Conservation (phyloP, 2,329 filamentous ascomycete genomes). For the Colletotrichum tamarilloi region DNA sequence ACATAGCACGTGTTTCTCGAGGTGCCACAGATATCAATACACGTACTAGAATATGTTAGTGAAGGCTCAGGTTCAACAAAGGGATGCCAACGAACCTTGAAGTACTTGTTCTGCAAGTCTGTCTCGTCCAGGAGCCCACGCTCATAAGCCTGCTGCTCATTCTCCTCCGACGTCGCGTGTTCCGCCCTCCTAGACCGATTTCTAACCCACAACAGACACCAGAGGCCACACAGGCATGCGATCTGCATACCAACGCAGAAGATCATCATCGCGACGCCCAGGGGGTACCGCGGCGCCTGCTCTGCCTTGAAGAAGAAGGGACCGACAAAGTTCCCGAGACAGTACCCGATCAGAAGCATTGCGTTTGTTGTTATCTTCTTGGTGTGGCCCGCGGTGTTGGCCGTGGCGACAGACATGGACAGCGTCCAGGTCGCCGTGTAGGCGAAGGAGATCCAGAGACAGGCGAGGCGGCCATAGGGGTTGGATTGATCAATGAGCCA, state of each 20-base stretch:
- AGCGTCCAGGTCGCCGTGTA: slow-evolving; percentile 40
- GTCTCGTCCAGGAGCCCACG: slow-evolving; percentile 18
- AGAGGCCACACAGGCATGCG: slow-evolving; percentile 10
- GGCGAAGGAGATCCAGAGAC: slow-evolving; percentile 42
- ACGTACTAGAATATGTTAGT: too few species aligned
- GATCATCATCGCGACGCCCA: slow-evolving; percentile 43
- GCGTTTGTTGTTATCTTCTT: slow-evolving; percentile 74
- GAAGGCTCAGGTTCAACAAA: accelerated
- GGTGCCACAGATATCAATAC: too few species aligned
- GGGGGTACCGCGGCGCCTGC: slow-evolving; percentile 42
- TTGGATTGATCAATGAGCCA: slow-evolving; percentile 32
- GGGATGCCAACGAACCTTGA: background rate
- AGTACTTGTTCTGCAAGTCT: slow-evolving; percentile 30
- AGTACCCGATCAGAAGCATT: slow-evolving; percentile 18
- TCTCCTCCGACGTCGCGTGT: slow-evolving; percentile 1
- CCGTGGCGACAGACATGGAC: slow-evolving; percentile 58
- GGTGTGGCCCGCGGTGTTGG: slow-evolving; percentile 74
- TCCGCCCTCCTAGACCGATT: slow-evolving; percentile 24
- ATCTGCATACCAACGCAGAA: slow-evolving; percentile 32
- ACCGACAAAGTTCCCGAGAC: slow-evolving; percentile 72
- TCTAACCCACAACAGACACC: slow-evolving; percentile 9
- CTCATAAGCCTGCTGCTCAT: slow-evolving; percentile 20
- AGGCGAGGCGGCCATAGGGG: slow-evolving; percentile 39
- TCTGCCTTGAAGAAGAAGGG: slow-evolving; percentile 51
- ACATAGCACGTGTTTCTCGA: too few species aligned